phyloP scores from a whole-genome alignment of 495 filamentous ascomycete species.

The Mytilinidion resinicola region DNA sequence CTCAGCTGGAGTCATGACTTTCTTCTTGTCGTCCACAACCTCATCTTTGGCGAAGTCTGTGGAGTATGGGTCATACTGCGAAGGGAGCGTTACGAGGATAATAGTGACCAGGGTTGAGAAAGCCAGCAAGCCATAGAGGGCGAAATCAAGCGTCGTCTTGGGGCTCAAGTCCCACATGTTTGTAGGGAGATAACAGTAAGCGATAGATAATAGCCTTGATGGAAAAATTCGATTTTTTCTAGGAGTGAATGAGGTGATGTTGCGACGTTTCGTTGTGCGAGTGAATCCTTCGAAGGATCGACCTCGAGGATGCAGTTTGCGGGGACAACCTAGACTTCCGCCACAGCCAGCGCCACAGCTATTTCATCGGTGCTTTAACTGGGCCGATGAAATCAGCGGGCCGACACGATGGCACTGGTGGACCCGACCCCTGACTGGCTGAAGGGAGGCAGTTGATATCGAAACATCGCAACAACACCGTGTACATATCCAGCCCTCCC shows the following conservation, averaged over 20 bases:
- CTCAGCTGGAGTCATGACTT: not conserved
- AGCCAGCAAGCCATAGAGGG: slow-evolving; percentile 7
- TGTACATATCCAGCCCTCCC: not conserved
- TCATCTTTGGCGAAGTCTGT: slow-evolving; percentile 6
- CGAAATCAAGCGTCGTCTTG: slow-evolving; percentile 4
- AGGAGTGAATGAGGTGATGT: too few relatives aligned
- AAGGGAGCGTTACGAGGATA: slow-evolving; percentile 19
- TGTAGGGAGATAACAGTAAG: not conserved
- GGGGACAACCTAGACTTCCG: not conserved
- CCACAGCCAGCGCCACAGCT: too few relatives aligned
- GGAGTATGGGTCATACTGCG: slow-evolving; percentile 19
- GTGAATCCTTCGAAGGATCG: too few relatives aligned
- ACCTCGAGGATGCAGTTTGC: not conserved
- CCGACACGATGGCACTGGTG: not conserved
- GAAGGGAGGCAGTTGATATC: not conserved
- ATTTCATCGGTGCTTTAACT: too few relatives aligned
- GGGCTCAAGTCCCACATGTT: not conserved
- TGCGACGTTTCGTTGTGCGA: too few relatives aligned
- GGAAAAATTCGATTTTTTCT: too few relatives aligned
- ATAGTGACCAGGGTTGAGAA: slow-evolving; percentile 17
- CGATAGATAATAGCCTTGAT: not conserved
- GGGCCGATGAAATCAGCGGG: too few relatives aligned
- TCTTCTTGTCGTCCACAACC: slow-evolving; percentile 10
- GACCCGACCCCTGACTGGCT: not conserved
- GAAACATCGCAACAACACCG: slow-evolving; percentile 4